These are phyloP conservation scores for Fusarium nodosum DNA, from an alignment of 2,329 filamentous ascomycete species.

Conservation along the genomic window DNA sequence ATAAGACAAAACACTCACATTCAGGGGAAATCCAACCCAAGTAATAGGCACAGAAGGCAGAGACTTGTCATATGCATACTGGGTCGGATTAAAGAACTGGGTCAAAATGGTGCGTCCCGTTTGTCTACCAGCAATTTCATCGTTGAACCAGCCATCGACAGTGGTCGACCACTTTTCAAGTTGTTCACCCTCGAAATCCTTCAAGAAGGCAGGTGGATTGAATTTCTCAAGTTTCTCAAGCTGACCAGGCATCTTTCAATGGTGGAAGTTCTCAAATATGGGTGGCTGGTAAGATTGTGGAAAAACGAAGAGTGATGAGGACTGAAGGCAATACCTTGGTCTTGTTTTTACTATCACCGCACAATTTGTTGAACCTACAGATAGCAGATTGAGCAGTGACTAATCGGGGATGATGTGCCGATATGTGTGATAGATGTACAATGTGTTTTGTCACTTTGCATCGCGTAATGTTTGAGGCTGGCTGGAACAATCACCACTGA, in stretches of 20 bases:
- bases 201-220: background rate
- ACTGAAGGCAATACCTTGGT: background rate
- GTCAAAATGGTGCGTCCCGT: background rate
- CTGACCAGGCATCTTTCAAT: background rate
- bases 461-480: background rate
- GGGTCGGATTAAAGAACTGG: slow-evolving; percentile 5
- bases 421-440: background rate
- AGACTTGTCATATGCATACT: background rate
- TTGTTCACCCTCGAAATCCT: slow-evolving; percentile 1
- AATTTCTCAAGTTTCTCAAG: background rate
- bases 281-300: background rate
- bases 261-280: background rate
- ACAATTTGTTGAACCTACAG: background rate
- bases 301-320: background rate
- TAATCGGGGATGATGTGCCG: background rate
- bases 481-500: background rate
- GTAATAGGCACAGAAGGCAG: background rate
- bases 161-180: background rate
- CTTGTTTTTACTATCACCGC: background rate
- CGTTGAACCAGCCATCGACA: slow-evolving; percentile 7
- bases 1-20: background rate
- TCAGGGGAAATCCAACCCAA: slow-evolving; percentile 4
- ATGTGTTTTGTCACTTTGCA: background rate
- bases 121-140: background rate
- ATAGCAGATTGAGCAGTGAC: background rate